These are phyloP conservation scores for Plenodomus tracheiphilus DNA, from an alignment of 2,329 filamentous ascomycete genomes.

Conservation along the genomic window DNA sequence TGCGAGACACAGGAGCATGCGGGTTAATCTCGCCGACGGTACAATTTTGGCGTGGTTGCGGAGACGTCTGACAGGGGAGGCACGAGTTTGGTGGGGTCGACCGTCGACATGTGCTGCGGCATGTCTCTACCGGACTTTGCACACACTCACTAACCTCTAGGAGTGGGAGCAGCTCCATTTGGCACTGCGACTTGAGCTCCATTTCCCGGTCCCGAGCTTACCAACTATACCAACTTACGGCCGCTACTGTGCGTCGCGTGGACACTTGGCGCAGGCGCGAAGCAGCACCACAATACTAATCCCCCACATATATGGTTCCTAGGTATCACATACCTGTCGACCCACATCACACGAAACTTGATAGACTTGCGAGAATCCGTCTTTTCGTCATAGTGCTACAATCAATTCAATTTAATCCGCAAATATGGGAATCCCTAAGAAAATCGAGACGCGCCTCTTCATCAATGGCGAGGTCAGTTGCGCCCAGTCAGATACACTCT, in stretches of 20 bases:
- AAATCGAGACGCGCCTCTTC: slow-evolving; percentile 40
- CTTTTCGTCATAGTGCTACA: neutral
- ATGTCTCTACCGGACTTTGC: neutral
- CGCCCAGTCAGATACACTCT: neutral
- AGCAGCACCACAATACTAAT: no score
- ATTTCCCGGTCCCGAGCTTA: no score
- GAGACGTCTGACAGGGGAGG: slow-evolving; percentile 2
- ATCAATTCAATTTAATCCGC: neutral
- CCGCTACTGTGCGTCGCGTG: no score
- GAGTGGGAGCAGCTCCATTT: no score
- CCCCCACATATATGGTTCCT: no score
- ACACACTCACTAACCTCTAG: neutral
- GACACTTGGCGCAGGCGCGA: no score
- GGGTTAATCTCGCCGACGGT: slow-evolving; percentile 30
- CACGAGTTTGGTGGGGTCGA: slow-evolving; percentile 16
- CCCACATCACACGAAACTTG: no score
- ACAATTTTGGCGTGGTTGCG: slow-evolving; percentile 5
- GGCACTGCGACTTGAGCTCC: no score
- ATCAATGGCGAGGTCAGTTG: slow-evolving; percentile 39
- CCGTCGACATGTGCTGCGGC: slow-evolving; percentile 7
- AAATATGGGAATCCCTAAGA: slow-evolving; percentile 32
- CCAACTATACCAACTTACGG: no score
- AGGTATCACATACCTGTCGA: no score
- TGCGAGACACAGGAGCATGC: slow-evolving; percentile 11
- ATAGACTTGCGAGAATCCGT: neutral